Evolutionary conservation across 2,329 filamentous ascomycete genomes (phyloP), one percentile per base, ranked within the genome.

Genomic region (Scedosporium boydii): DNA sequence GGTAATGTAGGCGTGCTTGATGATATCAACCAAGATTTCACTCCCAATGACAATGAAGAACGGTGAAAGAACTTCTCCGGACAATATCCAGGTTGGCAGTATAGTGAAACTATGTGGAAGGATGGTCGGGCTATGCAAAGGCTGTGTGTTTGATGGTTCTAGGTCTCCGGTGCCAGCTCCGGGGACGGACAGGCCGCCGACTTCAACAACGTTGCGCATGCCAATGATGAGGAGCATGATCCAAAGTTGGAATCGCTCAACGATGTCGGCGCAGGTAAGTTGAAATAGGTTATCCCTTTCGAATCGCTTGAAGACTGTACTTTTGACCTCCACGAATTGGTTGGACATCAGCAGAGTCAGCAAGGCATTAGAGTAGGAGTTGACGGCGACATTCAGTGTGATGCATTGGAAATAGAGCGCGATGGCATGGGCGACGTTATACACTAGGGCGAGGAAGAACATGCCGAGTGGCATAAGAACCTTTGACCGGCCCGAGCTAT

Each of bases 271-370:
- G 67, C 95, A 99, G 0, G 93, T 96, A 14, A 99, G 81, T 73
- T 99, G 95, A 71, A 99, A 99, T 0, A 96, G 79, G 67, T 96
- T 98, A 71, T 99, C 95, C 73, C 97, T 98, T 69, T 99, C 95
- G 66, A 98, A 96, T 64, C 93, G 95, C 78, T 99, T 98, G 80
- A 99, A 99, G 0, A 99, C 96, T 0, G 93, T 96, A 64, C 91
- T 91, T 72, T 99, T 99, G 80, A 99, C 96, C 76, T 99, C 95
- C 53, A 99, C 95, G 69, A 99, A 99, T 71, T 99, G 96, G 71
- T 98, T 99, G 6, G 93, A 97, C 72, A 99, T 85, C 1, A 99
- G 80, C 0, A 99, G 83, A 0, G 95, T 97, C 41, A 99, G 81
- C 4, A 99, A 80, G 0, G 95, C 93, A 70, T 99, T 99, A 0